Evolutionary conservation across 768 basidiomycete genomes (phyloP), one percentile per base, ranked within the genome.

Genomic region (Clathrus columnatus): DNA sequence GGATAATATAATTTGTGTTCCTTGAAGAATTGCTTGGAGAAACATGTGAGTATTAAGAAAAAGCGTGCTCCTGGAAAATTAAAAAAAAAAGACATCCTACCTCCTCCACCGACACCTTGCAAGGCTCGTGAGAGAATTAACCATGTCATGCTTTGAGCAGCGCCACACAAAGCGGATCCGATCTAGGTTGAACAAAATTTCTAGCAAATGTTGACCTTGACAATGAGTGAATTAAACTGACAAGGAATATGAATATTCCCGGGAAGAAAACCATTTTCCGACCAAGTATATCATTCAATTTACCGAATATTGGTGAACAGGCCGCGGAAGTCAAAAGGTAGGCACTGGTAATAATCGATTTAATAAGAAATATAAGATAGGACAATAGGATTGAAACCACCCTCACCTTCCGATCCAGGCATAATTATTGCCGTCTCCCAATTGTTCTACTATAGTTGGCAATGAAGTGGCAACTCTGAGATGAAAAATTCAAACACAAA

Each of bases 281-380:
- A 7, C 46, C 74, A n/a, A 73, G 56, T 46, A 75, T 70, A 65
- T 87, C 82, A 0, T 85, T 86, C 0, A 89, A 65, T 62, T 90
- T 91, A 5, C 90, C 90, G 58, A 88, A 90, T 1, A 88, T 61
- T 0, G 90, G 88, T 0, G 81, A 75, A 11, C 87, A 70, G 2
- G 84, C 72, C 5, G 81, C 82, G 6, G 83, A 79, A 0, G 83
- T 75, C 20, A 91, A 77, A 20, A 91, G 70, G 64, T 91, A 91
- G 21, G 88, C 80, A 62, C 87, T 88, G 53, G 2, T 1, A 11
- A 23, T n/a, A n/a, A n/a, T n/a, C n/a, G n/a, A n/a, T n/a, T n/a
- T n/a, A n/a, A n/a, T n/a, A n/a, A n/a, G n/a, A n/a, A n/a, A 23
- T 21, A 50, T 57, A 6, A 65, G 49, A 56, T 56, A 36, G 48